Base-by-base conservation (phyloP, 2,329 filamentous ascomycete species). In the Neopestalotiopsis clavispora region DNA sequence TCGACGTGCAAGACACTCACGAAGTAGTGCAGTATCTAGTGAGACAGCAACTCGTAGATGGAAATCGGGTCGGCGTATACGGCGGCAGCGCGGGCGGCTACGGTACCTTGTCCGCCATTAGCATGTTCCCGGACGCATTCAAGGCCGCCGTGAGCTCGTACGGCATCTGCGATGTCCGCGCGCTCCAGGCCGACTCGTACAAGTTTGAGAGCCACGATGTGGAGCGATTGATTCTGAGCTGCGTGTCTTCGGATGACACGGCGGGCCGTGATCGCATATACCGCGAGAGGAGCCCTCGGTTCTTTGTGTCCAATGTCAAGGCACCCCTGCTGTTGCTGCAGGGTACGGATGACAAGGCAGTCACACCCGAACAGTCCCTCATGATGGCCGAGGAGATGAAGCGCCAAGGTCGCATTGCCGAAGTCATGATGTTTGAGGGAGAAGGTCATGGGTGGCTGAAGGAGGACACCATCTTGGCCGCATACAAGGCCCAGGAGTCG, bases 171-270 rank as follows among this genome's bases (percentile, higher is more conserved):
- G 57, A 60, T 13, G 23, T 60, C 6, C 28, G 32, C 1, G 57
- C 57, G 1, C 57, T 60, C 7, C 57, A 60, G 57, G 57, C 57
- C 4, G 57, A 60, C 57, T 23, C 57, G 17, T 60, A 60, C 57
- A 60, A 60, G 57, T 60, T 60, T 20, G 57, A 60, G 12, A 60
- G 57, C 9, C 57, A 60, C n/a, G 57, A 60, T 4, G 57, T 60
- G 1, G 57, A 60, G 17, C 20, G 57, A 4, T n/a, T 60, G 28
- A 60, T 60, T 4, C 28, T 60, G 9, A 34, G 57, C 23, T 60
- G 6, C 30, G 28, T 17, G 7, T 13, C 28, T 0, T 3, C 57
- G 6, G 32, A 30, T 12, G 57, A 60, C 7, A 12, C 5, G 57
- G 57, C 30, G 4, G 57, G n/a, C 23, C 57, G 57, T 17, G 28